phyloP scores from a whole-genome alignment of 345 rosid species.

The Gossypium stocksii region DNA sequence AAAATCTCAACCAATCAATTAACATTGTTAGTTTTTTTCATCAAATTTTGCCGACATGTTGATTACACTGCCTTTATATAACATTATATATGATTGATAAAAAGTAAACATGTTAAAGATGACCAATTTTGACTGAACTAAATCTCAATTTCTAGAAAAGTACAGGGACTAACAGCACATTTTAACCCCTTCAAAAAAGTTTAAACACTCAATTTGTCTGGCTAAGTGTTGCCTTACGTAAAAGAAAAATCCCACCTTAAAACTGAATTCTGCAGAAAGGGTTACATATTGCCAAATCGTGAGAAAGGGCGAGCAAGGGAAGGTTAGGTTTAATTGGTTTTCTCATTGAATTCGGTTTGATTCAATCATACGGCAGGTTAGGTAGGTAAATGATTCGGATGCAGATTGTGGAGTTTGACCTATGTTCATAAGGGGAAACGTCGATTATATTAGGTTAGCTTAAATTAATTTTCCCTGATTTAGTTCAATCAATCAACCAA shows the following conservation, averaged over 20 bases:
- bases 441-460: background rate
- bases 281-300: background rate
- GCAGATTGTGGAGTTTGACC: slow-evolving; percentile 3
- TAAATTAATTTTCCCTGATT: background rate
- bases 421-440: background rate
- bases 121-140: too few relatives aligned
- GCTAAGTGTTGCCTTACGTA: too few relatives aligned
- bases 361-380: background rate
- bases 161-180: too few relatives aligned
- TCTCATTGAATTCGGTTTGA: background rate
- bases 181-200: too few relatives aligned
- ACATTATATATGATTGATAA: too few relatives aligned
- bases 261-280: background rate
- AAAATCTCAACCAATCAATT: too few relatives aligned
- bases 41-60: too few relatives aligned
- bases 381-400: slow-evolving; percentile 1
- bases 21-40: too few relatives aligned
- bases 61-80: too few relatives aligned
- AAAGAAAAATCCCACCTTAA: background rate
- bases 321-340: background rate
- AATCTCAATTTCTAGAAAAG: too few relatives aligned
- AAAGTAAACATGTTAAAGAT: too few relatives aligned
- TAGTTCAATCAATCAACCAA: background rate
- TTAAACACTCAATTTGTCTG: too few relatives aligned
- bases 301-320: background rate